Base-by-base conservation (phyloP, 2,329 filamentous ascomycete genomes). In the Colletotrichum tabaci region DNA sequence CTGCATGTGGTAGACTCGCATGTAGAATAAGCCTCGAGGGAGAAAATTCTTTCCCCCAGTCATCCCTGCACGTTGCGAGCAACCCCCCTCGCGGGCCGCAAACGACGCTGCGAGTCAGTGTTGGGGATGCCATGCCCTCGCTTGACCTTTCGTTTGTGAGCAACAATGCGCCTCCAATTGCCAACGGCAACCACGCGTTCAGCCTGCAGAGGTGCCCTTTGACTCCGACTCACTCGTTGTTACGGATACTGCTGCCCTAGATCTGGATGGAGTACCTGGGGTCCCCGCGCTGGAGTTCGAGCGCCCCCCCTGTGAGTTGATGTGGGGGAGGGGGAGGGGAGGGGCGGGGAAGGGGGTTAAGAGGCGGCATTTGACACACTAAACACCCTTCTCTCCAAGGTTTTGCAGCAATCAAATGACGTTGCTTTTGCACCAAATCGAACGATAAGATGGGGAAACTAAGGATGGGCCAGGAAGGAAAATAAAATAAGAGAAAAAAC, bases 281-380 rank as follows among this genome's bases (percentile, higher is more conserved):
- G 68, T 63, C 68, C 68, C 68, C 68, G 65, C 68, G 68, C 58
- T 62, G n/a, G 8, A 12, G 8, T 55, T 46, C 30, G 30, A 30
- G 30, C 6, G 30, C 30, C 30, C 8, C 30, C 30, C 30, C 30
- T 8, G 30, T 30, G 52, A n/a, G 30, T 56, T 44, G 16, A 7
- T 68, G 64, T 55, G 68, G 57, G 52, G 64, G 21, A 30, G 5
- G 30, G 30, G 5, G 7, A 30, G 26, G 26, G 26, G 30, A 30
- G 1, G 7, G 30, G 30, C 1, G 1, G 30, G 7, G 30, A 8
- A 30, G 30, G 30, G 30, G 30, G 30, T 8, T 30, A 2, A 53
- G 68, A 63, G 53, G 68, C 47, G 58, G 40, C 58, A 53, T 46
- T 68, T 63, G 64, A 63, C 64, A 71, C 64, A 58, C 58, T 30